These are phyloP conservation scores for Rhizopogon salebrosus DNA, from an alignment of 768 basidiomycete genomes.

Conservation along the genomic window DNA sequence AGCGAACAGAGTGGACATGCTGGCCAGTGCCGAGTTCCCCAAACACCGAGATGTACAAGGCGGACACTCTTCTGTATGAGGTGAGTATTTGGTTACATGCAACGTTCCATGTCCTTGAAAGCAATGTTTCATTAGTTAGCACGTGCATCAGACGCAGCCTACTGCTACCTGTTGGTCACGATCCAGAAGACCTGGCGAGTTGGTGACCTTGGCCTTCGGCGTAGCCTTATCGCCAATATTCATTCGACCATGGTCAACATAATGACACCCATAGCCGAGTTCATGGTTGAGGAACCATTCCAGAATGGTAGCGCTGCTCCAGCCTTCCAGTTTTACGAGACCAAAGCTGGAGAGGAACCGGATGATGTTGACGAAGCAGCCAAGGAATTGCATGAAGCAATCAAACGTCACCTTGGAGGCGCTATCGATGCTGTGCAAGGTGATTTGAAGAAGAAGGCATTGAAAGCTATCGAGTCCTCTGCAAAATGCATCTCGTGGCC, in stretches of 20 bases:
- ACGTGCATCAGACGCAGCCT: constrained; percentile 11
- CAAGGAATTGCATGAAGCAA: neutral
- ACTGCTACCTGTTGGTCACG: constrained; percentile 14
- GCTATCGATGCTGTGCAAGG: neutral
- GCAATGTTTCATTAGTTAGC: constrained; percentile 5
- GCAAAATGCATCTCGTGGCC: neutral
- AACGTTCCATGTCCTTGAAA: neutral
- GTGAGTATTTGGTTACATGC: neutral
- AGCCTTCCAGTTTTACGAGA: constrained; percentile 9
- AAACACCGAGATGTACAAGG: constrained; percentile 2
- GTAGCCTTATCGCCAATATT: constrained; percentile 4
- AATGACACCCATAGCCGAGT: constrained; percentile 3
- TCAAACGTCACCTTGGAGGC: neutral
- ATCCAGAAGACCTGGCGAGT: constrained; percentile 9
- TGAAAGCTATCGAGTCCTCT: neutral
- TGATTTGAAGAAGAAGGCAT: neutral
- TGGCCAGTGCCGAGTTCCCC: constrained; percentile 5
- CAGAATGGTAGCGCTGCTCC: constrained; percentile 5
- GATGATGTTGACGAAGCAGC: constrained; percentile 4
- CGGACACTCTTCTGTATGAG: constrained; percentile 1
- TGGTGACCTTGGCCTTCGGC: constrained; percentile 1
- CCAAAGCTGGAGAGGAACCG: neutral
- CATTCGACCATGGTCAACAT: constrained; percentile 12
- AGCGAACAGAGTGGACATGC: constrained; percentile 8
- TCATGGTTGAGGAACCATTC: constrained; percentile 10